Evolutionary conservation across 2,329 filamentous ascomycete genomes (phyloP), one percentile per base, ranked within the genome.

Genomic region (Plectosphaerella plurivora): DNA sequence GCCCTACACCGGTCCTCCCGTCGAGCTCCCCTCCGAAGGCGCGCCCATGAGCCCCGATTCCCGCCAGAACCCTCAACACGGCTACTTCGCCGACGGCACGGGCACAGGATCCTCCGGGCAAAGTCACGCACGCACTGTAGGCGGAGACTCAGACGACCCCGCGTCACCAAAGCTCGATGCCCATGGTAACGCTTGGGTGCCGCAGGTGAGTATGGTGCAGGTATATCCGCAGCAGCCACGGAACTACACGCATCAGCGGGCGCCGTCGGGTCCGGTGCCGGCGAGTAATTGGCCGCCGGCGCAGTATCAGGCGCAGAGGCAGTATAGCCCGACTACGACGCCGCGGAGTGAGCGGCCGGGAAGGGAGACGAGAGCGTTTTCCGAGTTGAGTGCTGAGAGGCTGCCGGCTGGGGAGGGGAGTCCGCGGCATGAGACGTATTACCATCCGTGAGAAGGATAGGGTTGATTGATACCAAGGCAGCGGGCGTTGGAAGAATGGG

Each of bases 201-300:
- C 65, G 15, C 65, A 68, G 45, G 65, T 68, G 45, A 65, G 65
- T 51, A 64, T 65, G 57, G 56, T 68, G 51, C 61, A 60, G 53
- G 44, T 59, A 7, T 51, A 56, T 9, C 55, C 58, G 41, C 18
- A 44, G 2, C 41, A 20, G 16, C n/a, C 41, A 2, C 22, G 14
- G 18, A 35, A 28, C 5, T 39, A 49, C 47, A 41, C n/a, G 2
- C 41, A 44, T 10, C 41, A 44, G 10, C 41, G 41, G n/a, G 28
- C 5, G 5, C 22, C 22, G 3, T 22, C 22, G 22, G 22, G 22
- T 22, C 22, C 22, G 3, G 22, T 22, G 22, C 22, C 22, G 22
- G 22, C 4, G 28, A 12, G 28, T 9, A 33, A 33, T 33, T 33
- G 28, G 28, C 28, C 28, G 28, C 28, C 28, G 28, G 28, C 28